These are phyloP conservation scores for Fonsecaea pugnacius DNA, from an alignment of 2,329 filamentous ascomycete species.

Conservation along the genomic window DNA sequence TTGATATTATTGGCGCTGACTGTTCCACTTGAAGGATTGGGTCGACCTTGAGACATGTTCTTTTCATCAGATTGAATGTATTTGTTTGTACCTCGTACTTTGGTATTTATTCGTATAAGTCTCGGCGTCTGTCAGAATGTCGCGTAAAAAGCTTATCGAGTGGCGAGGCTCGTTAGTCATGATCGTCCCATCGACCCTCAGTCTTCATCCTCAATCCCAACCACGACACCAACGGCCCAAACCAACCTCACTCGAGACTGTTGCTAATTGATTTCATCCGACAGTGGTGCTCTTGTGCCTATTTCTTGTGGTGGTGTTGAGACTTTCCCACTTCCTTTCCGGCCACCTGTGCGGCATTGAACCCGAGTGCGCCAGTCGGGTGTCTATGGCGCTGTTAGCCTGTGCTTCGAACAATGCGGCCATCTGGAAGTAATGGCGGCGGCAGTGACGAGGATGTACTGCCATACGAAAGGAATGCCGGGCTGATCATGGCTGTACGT, in stretches of 20 bases:
- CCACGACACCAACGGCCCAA: background rate
- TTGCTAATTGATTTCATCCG: background rate
- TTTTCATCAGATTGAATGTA: no score
- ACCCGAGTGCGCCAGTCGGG: background rate
- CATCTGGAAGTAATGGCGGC: background rate
- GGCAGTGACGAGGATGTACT: slow-evolving; percentile 13
- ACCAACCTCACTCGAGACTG: background rate
- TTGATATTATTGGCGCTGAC: no score
- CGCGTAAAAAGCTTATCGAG: background rate
- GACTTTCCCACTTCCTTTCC: background rate
- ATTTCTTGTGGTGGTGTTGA: background rate
- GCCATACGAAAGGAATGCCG: slow-evolving; percentile 19
- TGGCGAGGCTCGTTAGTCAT: background rate
- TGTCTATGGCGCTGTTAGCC: background rate
- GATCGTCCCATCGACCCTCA: background rate
- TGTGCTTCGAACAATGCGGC: background rate
- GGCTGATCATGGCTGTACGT: slow-evolving; percentile 25
- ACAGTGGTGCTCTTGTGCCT: background rate
- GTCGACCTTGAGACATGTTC: no score
- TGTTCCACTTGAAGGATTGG: no score
- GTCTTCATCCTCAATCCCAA: background rate
- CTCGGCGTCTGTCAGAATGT: background rate
- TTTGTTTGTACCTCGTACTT: background rate
- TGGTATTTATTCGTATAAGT: background rate
- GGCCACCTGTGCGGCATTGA: background rate